phyloP scores from a whole-genome alignment of 306 rosid genomes.

The Fragaria ananassa region DNA sequence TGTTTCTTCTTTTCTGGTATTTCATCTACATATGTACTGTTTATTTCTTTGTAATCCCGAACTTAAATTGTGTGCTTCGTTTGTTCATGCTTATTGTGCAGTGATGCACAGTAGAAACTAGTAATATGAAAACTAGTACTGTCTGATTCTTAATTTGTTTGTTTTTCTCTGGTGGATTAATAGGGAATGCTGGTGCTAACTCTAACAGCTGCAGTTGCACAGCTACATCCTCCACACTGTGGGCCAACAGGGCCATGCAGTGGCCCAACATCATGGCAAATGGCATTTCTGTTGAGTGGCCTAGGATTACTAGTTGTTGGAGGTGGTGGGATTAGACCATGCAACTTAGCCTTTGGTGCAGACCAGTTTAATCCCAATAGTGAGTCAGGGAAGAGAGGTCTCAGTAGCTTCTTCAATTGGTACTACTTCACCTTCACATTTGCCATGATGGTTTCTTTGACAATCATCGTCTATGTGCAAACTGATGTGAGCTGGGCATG shows the following conservation, averaged over 20 bases:
- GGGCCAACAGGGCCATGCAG: conserved; percentile 33
- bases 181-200: conserved; percentile 71
- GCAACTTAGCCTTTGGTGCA: conserved; percentile 85
- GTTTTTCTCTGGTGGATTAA: not conserved
- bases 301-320: conserved; percentile 61
- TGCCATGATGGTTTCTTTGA: conserved; percentile 70
- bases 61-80: not conserved
- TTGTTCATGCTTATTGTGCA: not conserved
- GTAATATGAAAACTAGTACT: not conserved
- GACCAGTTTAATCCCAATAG: conserved; percentile 86
- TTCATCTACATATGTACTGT: not conserved
- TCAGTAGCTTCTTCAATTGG: conserved; percentile 92
- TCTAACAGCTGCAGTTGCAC: conserved; percentile 63
- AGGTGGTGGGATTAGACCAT: conserved; percentile 82
- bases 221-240: conserved; percentile 76
- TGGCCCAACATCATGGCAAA: conserved; percentile 67
- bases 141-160: not conserved
- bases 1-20: conserved; percentile 69
- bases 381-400: conserved; percentile 73
- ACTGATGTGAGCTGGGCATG: conserved; percentile 74
- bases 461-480: conserved; percentile 74
- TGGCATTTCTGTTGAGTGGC: conserved; percentile 51
- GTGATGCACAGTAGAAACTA: too few species aligned
- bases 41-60: not conserved
- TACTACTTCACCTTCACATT: conserved; percentile 75